Evolutionary conservation across 2,329 filamentous ascomycete species (phyloP), one percentile per base, ranked within the genome.

Genomic region (Chaetomiaceae sp.): DNA sequence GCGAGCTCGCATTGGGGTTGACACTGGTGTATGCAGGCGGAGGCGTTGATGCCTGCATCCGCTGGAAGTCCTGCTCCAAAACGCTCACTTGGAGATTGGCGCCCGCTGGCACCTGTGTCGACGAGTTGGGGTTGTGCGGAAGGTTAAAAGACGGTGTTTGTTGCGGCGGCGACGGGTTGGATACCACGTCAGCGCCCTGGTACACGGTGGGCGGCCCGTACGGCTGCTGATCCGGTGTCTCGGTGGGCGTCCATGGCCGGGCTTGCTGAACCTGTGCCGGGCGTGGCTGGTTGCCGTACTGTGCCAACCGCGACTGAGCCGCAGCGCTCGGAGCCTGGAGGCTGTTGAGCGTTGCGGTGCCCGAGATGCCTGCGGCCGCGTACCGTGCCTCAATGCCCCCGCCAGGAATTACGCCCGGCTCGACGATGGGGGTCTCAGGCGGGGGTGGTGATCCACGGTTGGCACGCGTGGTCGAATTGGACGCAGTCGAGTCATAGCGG

Each of bases 21-120:
- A 95, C 79, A 58, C 84, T 93, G 9, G 88, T 93, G 65, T 98
- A 98, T 6, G 93, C 91, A n/a, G 93, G 93, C 17, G 93, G 93
- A 12, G 91, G 90, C 44, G 88, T 89, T 18, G 88, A 86, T 24
- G 83, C 75, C 56, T 88, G 81, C 76, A 95, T 76, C 15, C 88
- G 81, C 56, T 88, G 82, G 62, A 95, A 86, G 56, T 95, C 90
- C 57, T 89, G 84, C 60, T 94, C 87, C 29, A 95, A 66, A n/a
- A 86, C 78, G 67, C 79, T 88, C 49, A 79, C 73, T 56, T 83
- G 79, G 26, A 80, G 64, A 42, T 63, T 60, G 45, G 53, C 47
- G 3, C 52, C 54, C 15, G 50, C 40, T 2, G 64, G 51, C 43
- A 58, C 55, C 47, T 60, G 62, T 3, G 59, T 56, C 33, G 62